Evolutionary conservation across 768 basidiomycete species (phyloP), one percentile per base, ranked within the genome.

Genomic region (Paxillus ammoniavirescens): DNA sequence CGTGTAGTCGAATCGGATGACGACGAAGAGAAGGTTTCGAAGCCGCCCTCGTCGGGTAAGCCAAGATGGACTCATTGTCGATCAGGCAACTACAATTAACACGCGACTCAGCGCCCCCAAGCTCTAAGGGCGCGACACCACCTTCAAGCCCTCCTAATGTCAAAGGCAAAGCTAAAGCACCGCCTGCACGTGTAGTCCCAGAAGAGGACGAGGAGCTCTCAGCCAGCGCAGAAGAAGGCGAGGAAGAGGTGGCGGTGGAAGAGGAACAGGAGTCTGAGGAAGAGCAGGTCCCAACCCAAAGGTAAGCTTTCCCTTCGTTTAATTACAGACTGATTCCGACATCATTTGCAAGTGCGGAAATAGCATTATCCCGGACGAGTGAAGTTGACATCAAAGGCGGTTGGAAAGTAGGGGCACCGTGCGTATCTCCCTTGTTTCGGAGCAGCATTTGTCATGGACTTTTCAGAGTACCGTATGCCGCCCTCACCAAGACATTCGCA

Each of bases 401-500:
- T 15, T 92, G 95, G 95, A 87, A 91, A 74, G 74, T 75, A 23
- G 93, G 93, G 12, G 76, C 87, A 59, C 82, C 91, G 94, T 95
- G 65, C 61, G 91, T 79, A 6, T 49, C 36, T 40, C 42, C n/a
- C 38, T 10, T 37, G 15, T 14, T 8, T 2, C 14, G 42, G 13
- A 15, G n/a, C 6, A 12, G 5, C 18, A 35, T 10, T 31, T 36
- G 26, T 42, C 55, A 42, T 58, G 41, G 3, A 26, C 35, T 28
- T 26, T 5, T 9, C 26, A 98, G 95, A 4, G 89, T 98, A 10
- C 97, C 97, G 0, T 99, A 99, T 66, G 89, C 92, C 15, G 92
- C 97, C 6, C 80, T 99, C 35, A 84, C 93, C 8, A 87, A 92
- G 59, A 83, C 89, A 0, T 98, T 98, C 67, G 79, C 85, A 15